Evolutionary conservation across 768 basidiomycete genomes (phyloP), one percentile per base, ranked within the genome.

Genomic region (Collybiopsis luxurians): DNA sequence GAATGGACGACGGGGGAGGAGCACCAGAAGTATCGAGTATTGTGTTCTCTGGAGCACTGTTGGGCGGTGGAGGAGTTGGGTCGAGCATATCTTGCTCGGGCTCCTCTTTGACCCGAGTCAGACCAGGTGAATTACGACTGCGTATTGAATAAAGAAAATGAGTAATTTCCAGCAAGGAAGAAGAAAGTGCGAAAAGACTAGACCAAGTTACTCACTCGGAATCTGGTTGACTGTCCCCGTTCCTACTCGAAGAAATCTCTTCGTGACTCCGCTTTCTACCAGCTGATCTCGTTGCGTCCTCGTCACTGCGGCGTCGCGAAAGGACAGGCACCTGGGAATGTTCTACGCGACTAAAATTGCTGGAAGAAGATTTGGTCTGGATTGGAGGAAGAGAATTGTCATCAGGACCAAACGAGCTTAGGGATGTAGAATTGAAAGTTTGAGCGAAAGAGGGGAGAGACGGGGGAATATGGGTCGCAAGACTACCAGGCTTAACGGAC

Each of bases 381-480:
- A 89, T 87, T 54, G 87, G 88, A 11, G 89, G 87, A 2, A 90
- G 75, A 40, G 82, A 70, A 68, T 84, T 86, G 69, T 72, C 81
- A 55, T 73, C 72, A 34, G 75, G 67, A 1, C 80, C 69, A 21
- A 84, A 76, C 58, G 71, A 77, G 69, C 67, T 74, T 54, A 88
- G 71, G 5, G 84, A 83, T 1, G 80, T 79, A 51, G 63, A 73
- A 67, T 79, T 82, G 73, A 92, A 92, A 0, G 90, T 82, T 73
- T 88, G 85, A 1, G 86, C 84, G 70, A 92, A 92, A 42, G 90
- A 87, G 39, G 90, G 90, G 38, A 92, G 82, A 10, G 88, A 85
- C 68, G 85, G 86, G 59, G 75, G 72, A 59, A 73, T 69, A 63
- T 76, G 79, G 42, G 76, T 73, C 46, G 75, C 73, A 70, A 79